Conservation (phyloP, 345 rosid genomes). For the Camelina laxa region DNA sequence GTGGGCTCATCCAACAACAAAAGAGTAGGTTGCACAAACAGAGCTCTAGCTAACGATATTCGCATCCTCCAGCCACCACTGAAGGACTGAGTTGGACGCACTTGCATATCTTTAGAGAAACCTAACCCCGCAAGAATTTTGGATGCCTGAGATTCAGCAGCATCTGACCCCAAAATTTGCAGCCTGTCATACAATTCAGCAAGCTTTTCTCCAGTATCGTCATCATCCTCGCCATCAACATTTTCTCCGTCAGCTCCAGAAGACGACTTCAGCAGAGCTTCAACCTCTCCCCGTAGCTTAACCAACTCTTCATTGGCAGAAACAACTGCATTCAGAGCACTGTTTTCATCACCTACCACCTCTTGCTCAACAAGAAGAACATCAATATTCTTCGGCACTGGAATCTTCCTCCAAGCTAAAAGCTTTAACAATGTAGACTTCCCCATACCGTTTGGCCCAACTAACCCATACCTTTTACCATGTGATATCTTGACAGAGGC, state of each 20-base stretch:
- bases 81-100: constrained; percentile 74
- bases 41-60: constrained; percentile 93
- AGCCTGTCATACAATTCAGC: constrained; percentile 81
- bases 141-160: constrained; percentile 94
- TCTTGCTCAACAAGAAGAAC: constrained; percentile 96
- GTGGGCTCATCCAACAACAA: constrained; percentile 93
- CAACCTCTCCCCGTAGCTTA: constrained; percentile 70
- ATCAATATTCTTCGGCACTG: constrained; percentile 93
- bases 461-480: constrained; percentile 94
- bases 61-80: constrained; percentile 99
- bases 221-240: constrained; percentile 52
- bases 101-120: constrained; percentile 90
- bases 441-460: constrained; percentile 97
- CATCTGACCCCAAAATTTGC: constrained; percentile 90
- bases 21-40: constrained; percentile 92
- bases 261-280: constrained; percentile 56
- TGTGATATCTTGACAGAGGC: constrained; percentile 89
- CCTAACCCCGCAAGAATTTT: constrained; percentile 97
- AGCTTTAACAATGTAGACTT: constrained; percentile 93
- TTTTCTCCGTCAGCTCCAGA: constrained; percentile 45
- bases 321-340: constrained; percentile 89
- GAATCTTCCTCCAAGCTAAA: constrained; percentile 97
- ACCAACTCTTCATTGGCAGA: constrained; percentile 85
- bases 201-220: constrained; percentile 77
- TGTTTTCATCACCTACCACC: constrained; percentile 87